Evolutionary conservation across 2,329 filamentous ascomycete species (phyloP), one percentile per base, ranked within the genome.

Genomic region (Penicillium frequentans): DNA sequence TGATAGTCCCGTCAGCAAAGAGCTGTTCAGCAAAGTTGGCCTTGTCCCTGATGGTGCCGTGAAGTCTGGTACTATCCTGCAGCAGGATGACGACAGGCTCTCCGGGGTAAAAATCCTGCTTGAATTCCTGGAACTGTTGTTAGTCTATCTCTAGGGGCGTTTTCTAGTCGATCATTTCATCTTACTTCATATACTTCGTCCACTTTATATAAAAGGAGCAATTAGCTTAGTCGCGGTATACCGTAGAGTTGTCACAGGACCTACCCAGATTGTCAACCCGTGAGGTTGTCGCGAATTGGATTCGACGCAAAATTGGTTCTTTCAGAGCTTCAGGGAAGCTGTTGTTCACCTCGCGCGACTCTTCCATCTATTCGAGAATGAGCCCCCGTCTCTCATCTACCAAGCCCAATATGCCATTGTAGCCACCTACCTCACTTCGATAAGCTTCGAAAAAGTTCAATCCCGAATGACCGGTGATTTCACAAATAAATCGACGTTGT

Each of bases 401-500:
- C 24, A 23, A 31, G n/a, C 37, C 3, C 33, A 26, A 3, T 7
- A 16, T 27, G 14, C 16, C 23, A 21, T 14, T 24, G 13, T 21
- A 46, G 49, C 54, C 54, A 79, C 87, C 63, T 83, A 96, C 91
- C 85, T 97, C 92, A 77, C 91, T 96, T 75, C 90, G 87, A 29
- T 93, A 84, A 26, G 95, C 95, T 65, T 96, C 91, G 70, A 97
- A 97, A 75, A 96, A 99, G 3, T 86, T 93, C 64, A 97, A 81
- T 52, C 89, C 89, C 29, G 92, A 96, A 73, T 96, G 93, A 53
- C 95, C 95, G 13, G 92, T 96, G 64, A 98, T 96, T 72, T 96
- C 90, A 75, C 96, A 96, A 59, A 96, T 96, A 75, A 98, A 99
- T 54, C 89, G 87, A 70, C 87, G 90, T 87, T 96, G 91, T 66